A percentile compares a stretch with the other conserved stretches of the same genome.
Evolutionary conservation across 352 stramenopile species (phyloP).

Genomic region (Pythium diclinum): DNA sequence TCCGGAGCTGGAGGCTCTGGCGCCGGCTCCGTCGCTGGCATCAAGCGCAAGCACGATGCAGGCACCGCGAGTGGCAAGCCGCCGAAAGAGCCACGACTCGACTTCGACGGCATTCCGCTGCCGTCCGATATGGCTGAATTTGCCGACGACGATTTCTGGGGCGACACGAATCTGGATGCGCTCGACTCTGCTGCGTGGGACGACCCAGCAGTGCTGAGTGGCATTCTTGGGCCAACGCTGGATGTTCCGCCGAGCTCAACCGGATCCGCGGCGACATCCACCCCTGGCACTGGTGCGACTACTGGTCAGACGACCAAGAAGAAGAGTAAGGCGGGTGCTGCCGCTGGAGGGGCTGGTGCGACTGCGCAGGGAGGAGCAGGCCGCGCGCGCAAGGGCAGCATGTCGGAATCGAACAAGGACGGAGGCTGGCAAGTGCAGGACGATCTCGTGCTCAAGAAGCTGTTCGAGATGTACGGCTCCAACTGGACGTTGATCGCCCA

Average conservation of each 20-base stretch:
- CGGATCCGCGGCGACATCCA: slow-evolving; percentile 11
- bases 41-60: slow-evolving; percentile 71
- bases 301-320: slow-evolving; percentile 36
- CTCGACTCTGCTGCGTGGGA: slow-evolving; percentile 84
- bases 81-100: slow-evolving; percentile 65
- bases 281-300: slow-evolving; percentile 20
- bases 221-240: slow-evolving; percentile 45
- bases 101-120: slow-evolving; percentile 75
- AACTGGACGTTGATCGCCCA: slow-evolving; percentile 89
- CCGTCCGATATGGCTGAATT: slow-evolving; percentile 63
- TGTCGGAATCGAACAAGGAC: slow-evolving; percentile 49
- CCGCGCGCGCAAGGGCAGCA: slow-evolving; percentile 54
- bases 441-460: slow-evolving; percentile 77
- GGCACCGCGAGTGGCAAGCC: slow-evolving; percentile 10
- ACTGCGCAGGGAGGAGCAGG: slow-evolving; percentile 15
- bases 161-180: slow-evolving; percentile 82
- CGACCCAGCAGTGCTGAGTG: slow-evolving; percentile 64
- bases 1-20: slow-evolving; percentile 12
- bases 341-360: slow-evolving; percentile 21
- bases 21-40: slow-evolving; percentile 19
- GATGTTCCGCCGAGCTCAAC: slow-evolving; percentile 17
- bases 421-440: slow-evolving; percentile 64
- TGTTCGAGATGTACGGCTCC: slow-evolving; percentile 82
- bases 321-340: slow-evolving; percentile 47
- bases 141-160: slow-evolving; percentile 84